Conservation (phyloP, 2,329 filamentous ascomycete genomes). For the Pseudogymnoascus sp. region DNA sequence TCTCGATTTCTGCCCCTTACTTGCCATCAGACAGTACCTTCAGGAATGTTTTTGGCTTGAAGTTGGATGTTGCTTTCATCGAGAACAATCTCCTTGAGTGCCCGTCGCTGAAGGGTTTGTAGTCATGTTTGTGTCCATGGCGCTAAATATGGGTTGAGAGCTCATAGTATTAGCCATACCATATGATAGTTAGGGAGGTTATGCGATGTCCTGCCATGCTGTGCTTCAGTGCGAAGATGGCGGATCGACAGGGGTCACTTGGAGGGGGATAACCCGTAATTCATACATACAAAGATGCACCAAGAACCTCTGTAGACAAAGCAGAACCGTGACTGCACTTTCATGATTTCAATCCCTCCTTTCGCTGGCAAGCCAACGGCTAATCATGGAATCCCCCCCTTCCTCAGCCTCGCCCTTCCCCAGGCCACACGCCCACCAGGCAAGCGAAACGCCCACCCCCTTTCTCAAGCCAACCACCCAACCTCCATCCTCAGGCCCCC, state of each 20-base stretch:
- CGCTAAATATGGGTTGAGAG: not conserved
- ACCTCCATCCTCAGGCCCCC: no score
- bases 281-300: not conserved
- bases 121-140: not conserved
- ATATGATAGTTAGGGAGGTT: not conserved
- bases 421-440: no score
- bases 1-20: slow-evolving; percentile 25
- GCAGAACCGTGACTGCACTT: no score
- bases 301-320: not conserved
- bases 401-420: no score
- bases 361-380: no score
- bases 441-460: no score
- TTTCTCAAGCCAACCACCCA: no score
- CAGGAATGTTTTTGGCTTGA: slow-evolving; percentile 28
- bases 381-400: no score
- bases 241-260: not conserved
- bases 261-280: not conserved
- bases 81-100: slow-evolving; percentile 32
- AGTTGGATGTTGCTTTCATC: slow-evolving; percentile 33
- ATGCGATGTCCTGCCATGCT: not conserved
- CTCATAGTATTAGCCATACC: not conserved
- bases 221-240: no score
- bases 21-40: slow-evolving; percentile 27
- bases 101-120: slow-evolving; percentile 17
- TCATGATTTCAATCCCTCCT: no score